Conservation (phyloP, 352 stramenopile genomes). For the Peronospora farinosa region DNA sequence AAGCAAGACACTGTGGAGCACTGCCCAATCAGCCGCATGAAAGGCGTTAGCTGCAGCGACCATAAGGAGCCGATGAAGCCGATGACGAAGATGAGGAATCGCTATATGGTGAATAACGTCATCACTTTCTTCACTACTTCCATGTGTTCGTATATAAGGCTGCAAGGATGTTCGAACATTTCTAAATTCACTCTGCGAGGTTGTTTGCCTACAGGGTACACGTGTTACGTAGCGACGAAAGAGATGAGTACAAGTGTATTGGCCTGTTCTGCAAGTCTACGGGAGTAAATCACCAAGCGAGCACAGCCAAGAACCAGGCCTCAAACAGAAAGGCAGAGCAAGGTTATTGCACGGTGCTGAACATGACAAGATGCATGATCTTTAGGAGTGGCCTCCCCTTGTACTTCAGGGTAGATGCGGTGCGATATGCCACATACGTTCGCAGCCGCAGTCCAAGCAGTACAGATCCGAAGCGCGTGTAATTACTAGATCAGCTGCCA, state of each 20-base stretch:
- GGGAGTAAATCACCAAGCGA: conserved; percentile 15
- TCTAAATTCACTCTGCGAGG: conserved; percentile 12
- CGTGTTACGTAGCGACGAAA: conserved; percentile 13
- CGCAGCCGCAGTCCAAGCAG: no score
- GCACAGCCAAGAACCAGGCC: conserved; percentile 16
- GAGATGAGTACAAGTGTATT: conserved; percentile 23
- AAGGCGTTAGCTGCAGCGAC: no score
- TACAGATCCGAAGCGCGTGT: conserved; percentile 6
- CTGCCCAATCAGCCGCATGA: no score
- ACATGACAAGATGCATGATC: conserved; percentile 28
- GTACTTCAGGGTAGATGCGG: conserved; percentile 22
- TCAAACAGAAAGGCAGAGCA: conserved; percentile 26
- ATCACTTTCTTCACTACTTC: no score
- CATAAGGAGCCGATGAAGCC: no score
- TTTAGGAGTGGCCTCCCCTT: conserved; percentile 19
- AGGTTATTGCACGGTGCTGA: conserved; percentile 29
- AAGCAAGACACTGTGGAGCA: no score
- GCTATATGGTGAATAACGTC: no score
- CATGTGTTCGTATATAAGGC: no score
- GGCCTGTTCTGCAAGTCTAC: conserved; percentile 18
- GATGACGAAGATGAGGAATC: no score
- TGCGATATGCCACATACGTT: conserved; percentile 25
- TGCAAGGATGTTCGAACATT: conserved; percentile 4
- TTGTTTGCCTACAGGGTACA: conserved; percentile 9
- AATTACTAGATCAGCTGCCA: conserved; percentile 3